Evolutionary conservation across 208 protist genomes (phyloP), one percentile per base, ranked within the genome.

Genomic region (Wallacemonas sp.): DNA sequence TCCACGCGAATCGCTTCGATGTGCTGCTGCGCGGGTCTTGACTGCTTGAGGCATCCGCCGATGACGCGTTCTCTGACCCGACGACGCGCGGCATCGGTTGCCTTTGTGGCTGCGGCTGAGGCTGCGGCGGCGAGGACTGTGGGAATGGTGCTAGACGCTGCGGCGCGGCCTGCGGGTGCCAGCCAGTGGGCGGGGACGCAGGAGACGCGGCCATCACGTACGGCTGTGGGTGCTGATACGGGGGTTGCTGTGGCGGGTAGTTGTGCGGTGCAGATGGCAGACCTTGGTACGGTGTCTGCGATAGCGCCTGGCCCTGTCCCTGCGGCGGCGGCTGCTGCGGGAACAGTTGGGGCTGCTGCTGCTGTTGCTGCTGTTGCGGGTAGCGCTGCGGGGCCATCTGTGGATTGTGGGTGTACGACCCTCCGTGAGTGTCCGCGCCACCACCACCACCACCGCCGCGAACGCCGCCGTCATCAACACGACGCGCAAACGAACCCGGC

Each of bases 1-100:
- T 79, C 59, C 72, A 68, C 12, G 63, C 45, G 22, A 79, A 79
- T 2, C 73, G 73, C 21, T 57, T 32, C 3, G n/a, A 41, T 15
- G 26, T 9, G n/a, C 22, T 62, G 55, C 13, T 30, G 22, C 30
- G 50, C 6, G 50, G 3, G 0, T 38, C 50, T 33, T 57, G n/a
- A 4, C 30, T 12, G 37, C 37, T 42, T 42, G 37, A 42, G 37
- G 37, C 37, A 42, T 42, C 37, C 17, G 37, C 37, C 17, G 37
- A 42, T 42, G 37, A n/a, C n/a, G n/a, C n/a, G n/a, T n/a, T n/a
- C n/a, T n/a, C n/a, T n/a, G n/a, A n/a, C n/a, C n/a, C n/a, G n/a
- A n/a, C n/a, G n/a, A n/a, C n/a, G n/a, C n/a, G n/a, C n/a, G n/a
- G n/a, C n/a, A n/a, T n/a, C n/a, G n/a, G 42, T 48, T 48, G 42